These are phyloP conservation scores for Scortechinia acanthostroma DNA, from an alignment of 2,329 filamentous ascomycete species.

Conservation along the genomic window DNA sequence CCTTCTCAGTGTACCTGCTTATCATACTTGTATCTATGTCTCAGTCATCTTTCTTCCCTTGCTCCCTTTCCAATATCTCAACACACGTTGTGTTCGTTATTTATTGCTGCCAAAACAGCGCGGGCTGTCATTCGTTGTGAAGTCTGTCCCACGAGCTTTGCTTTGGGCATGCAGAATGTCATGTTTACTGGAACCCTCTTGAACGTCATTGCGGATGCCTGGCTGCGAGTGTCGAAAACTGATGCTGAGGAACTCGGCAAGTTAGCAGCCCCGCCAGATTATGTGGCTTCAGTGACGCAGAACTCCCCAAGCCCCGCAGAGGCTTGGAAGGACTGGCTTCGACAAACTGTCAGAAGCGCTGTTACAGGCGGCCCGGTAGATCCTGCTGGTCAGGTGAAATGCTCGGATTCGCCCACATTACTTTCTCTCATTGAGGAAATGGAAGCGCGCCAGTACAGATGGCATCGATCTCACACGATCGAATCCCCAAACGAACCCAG, in stretches of 20 bases:
- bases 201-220: constrained; percentile 30
- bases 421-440: background rate
- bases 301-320: constrained; percentile 13
- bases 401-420: background rate
- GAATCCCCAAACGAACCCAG: background rate
- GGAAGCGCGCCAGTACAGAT: background rate
- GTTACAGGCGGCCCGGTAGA: constrained; percentile 7
- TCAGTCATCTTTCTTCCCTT: constrained; percentile 28
- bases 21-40: constrained; percentile 30
- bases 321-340: constrained; percentile 26
- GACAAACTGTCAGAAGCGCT: constrained; percentile 20
- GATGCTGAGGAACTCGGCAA: constrained; percentile 23
- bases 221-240: constrained; percentile 25
- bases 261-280: constrained; percentile 19
- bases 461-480: background rate
- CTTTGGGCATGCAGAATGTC: constrained; percentile 30
- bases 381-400: background rate
- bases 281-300: constrained; percentile 13
- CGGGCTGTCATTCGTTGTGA: constrained; percentile 28
- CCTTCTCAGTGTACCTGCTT: constrained; percentile 23
- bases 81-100: constrained; percentile 30
- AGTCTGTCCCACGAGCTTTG: constrained; percentile 27
- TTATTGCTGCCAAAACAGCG: constrained; percentile 28
- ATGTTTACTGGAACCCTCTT: constrained; percentile 33
- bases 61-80: constrained; percentile 28